Evolutionary conservation across 2,329 filamentous ascomycete genomes (phyloP).

Genomic region (Microdochium bolleyi): DNA sequence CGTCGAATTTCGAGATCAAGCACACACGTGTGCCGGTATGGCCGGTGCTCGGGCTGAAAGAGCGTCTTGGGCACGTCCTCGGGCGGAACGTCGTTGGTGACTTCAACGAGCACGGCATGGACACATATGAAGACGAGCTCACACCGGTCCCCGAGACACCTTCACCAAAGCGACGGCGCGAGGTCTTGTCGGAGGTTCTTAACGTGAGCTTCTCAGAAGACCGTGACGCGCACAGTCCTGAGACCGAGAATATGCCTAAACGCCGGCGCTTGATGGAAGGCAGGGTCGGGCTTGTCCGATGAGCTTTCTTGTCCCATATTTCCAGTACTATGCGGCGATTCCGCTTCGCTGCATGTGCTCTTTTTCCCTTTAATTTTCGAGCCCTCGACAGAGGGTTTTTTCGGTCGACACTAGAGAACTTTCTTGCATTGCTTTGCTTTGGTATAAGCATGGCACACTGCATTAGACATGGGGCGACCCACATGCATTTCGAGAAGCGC

Average conservation of each 20-base stretch:
- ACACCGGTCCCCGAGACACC: conserved; percentile 2
- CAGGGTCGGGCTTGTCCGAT: conserved; percentile 19
- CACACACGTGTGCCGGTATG: conserved; percentile 42
- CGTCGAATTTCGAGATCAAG: conserved; percentile 33
- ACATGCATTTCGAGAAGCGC: neutral
- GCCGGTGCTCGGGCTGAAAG: conserved; percentile 46
- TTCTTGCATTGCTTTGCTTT: neutral
- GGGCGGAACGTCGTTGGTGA: conserved; percentile 41
- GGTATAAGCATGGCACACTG: neutral
- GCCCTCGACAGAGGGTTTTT: neutral
- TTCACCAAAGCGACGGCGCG: conserved; percentile 14
- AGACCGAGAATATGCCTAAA: conserved; percentile 10
- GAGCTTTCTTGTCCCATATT: neutral
- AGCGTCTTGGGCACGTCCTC: conserved; percentile 45
- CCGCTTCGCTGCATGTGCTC: neutral
- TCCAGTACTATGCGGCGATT: neutral
- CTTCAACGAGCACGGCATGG: conserved; percentile 30
- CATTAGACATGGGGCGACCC: neutral
- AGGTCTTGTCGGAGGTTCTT: conserved; percentile 17
- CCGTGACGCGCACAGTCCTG: conserved; percentile 10
- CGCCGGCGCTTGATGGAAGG: conserved; percentile 16
- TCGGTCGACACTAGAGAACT: neutral
- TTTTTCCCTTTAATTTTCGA: neutral
- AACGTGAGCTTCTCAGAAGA: conserved; percentile 22
- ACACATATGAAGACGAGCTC: conserved; percentile 33